Evolutionary conservation across 1,284 basidiomycete genomes (phyloP).

Genomic region (Ustilago trichophora): DNA sequence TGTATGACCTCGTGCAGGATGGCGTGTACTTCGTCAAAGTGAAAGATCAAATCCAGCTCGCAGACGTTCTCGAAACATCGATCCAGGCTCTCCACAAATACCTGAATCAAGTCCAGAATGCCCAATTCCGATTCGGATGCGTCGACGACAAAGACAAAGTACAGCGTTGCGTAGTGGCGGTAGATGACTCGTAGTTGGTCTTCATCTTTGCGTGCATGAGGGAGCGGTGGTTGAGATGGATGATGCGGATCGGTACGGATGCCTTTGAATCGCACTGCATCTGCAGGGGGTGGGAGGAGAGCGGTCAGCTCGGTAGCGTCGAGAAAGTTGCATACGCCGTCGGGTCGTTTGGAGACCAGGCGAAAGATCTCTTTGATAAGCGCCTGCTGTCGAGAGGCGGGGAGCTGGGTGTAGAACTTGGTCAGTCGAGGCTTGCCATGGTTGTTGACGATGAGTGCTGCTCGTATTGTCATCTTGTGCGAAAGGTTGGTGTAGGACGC

Average conservation of each 20-base stretch:
- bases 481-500: too few relatives aligned
- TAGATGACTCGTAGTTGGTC: constrained; percentile 64
- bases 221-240: neutral
- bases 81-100: constrained; percentile 96
- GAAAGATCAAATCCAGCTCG: constrained; percentile 97
- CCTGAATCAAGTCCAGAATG: constrained; percentile 96
- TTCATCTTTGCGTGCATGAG: constrained; percentile 9
- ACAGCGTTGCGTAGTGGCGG: constrained; percentile 85
- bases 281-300: constrained; percentile 52
- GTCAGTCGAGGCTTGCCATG: constrained; percentile 87
- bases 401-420: constrained; percentile 80
- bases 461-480: constrained; percentile 83
- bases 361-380: constrained; percentile 61
- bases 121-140: constrained; percentile 94
- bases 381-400: constrained; percentile 59
- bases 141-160: constrained; percentile 97
- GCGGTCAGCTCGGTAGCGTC: constrained; percentile 63
- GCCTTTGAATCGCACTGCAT: constrained; percentile 36
- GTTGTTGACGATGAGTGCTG: constrained; percentile 85
- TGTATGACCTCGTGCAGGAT: constrained; percentile 94
- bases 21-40: constrained; percentile 97
- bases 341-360: constrained; percentile 60
- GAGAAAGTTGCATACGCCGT: constrained; percentile 63
- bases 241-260: constrained; percentile 3
- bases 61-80: constrained; percentile 97